Percentiles rank a stretch among this genome's conserved stretches.
Conservation (phyloP, 1,284 basidiomycete species). For the Marasmius sp. region DNA sequence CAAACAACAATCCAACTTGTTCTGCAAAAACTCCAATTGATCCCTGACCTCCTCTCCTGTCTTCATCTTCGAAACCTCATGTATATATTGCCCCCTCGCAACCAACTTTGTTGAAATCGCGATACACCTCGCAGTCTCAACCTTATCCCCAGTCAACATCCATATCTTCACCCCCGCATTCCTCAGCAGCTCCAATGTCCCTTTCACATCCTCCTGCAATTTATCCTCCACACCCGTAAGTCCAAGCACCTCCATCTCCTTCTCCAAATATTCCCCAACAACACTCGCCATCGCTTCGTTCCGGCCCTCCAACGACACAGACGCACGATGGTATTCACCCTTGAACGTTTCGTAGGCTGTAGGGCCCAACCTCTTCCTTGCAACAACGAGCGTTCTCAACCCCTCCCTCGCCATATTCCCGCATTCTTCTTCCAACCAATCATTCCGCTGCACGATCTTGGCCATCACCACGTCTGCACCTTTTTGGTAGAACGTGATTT, state of each 20-base stretch:
- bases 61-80: constrained; percentile 91
- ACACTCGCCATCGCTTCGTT: constrained; percentile 81
- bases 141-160: constrained; percentile 99
- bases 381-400: constrained; percentile 91
- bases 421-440: constrained; percentile 99
- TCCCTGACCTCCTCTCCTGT: constrained; percentile 82
- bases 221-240: constrained; percentile 99
- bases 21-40: constrained; percentile 93
- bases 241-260: constrained; percentile 89
- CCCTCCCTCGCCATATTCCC: constrained; percentile 99
- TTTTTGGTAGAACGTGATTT: constrained; percentile 92
- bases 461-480: constrained; percentile 98
- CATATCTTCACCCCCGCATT: constrained; percentile 99
- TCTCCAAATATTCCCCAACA: constrained; percentile 79
- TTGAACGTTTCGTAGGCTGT: constrained; percentile 80
- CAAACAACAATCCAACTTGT: constrained; percentile 94
- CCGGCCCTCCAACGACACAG: constrained; percentile 73
- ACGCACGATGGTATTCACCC: constrained; percentile 75
- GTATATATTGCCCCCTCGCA: constrained; percentile 95
- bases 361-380: constrained; percentile 72
- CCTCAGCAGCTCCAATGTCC: constrained; percentile 88
- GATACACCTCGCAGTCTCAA: constrained; percentile 98
- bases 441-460: constrained; percentile 91
- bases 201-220: constrained; percentile 94
- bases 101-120: constrained; percentile 97